phyloP scores from a whole-genome alignment of 2,329 filamentous ascomycete species.

The Botryotinia calthae region DNA sequence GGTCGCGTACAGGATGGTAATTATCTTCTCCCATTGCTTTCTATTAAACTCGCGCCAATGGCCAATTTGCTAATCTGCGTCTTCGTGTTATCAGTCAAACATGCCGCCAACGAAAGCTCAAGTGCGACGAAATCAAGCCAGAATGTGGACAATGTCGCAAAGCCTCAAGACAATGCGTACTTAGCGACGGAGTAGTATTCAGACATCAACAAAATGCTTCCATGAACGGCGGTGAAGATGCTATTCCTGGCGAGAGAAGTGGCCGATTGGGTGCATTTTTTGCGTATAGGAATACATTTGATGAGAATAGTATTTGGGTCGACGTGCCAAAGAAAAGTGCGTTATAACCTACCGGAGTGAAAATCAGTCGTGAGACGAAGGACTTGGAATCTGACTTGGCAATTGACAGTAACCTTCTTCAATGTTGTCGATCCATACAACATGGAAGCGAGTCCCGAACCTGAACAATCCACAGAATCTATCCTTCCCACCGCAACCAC shows the following conservation, averaged over 20 bases:
- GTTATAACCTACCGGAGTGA: background rate
- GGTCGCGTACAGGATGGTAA: constrained; percentile 42
- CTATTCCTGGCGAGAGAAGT: constrained; percentile 37
- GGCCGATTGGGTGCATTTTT: constrained; percentile 57
- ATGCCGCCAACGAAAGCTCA: constrained; percentile 60
- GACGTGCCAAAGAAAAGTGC: constrained; percentile 58
- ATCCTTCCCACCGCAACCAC: constrained; percentile 23
- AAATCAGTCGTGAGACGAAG: background rate
- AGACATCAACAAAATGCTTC: constrained; percentile 68
- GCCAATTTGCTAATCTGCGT: constrained; percentile 19
- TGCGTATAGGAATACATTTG: constrained; percentile 64
- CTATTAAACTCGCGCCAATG: background rate
- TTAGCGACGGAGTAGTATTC: constrained; percentile 62
- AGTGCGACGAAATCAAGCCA: constrained; percentile 62
- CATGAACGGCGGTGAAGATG: constrained; percentile 54
- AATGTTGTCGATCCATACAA: constrained; percentile 61
- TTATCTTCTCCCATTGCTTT: background rate
- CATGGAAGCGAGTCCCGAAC: constrained; percentile 44
- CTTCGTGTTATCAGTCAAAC: constrained; percentile 44
- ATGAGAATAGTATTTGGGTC: constrained; percentile 59
- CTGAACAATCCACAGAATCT: constrained; percentile 35
- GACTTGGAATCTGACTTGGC: constrained; percentile 30
- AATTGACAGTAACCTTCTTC: constrained; percentile 53
- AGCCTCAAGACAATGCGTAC: constrained; percentile 57
- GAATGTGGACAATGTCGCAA: constrained; percentile 58